Evolutionary conservation across 2,329 filamentous ascomycete genomes (phyloP).

Genomic region (Trichoderma sp.): DNA sequence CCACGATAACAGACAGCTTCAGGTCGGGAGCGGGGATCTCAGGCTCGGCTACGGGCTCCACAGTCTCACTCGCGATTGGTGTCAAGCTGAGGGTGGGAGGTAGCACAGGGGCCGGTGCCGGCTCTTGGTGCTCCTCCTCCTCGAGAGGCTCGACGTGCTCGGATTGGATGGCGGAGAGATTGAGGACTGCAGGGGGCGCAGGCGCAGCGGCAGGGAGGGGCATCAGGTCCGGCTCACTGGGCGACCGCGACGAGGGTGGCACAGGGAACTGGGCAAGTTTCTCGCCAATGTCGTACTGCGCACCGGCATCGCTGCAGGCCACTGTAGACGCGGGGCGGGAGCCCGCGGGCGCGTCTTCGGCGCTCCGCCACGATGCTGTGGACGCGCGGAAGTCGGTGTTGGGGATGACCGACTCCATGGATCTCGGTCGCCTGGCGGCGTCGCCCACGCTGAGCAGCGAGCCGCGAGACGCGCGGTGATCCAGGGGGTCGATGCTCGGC

Average conservation of each 20-base stretch:
- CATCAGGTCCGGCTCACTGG: slow-evolving; percentile 28
- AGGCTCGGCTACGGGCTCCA: slow-evolving; percentile 46
- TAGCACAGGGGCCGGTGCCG: slow-evolving; percentile 32
- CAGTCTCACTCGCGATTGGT: slow-evolving; percentile 42
- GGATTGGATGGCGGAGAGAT: slow-evolving; percentile 49
- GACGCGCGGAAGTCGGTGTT: slow-evolving; percentile 34
- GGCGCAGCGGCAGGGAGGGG: slow-evolving; percentile 36
- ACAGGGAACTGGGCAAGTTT: slow-evolving; percentile 58
- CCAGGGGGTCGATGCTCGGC: slow-evolving; percentile 27
- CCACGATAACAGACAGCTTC: slow-evolving; percentile 36
- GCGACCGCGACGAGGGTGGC: slow-evolving; percentile 49
- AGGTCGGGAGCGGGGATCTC: slow-evolving; percentile 33
- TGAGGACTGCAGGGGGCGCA: slow-evolving; percentile 45
- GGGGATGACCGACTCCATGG: slow-evolving; percentile 48
- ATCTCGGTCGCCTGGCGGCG: slow-evolving; percentile 42
- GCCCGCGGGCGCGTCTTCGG: slow-evolving; percentile 29
- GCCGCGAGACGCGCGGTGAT: slow-evolving; percentile 21
- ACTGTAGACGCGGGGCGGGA: slow-evolving; percentile 51
- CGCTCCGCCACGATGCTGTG: slow-evolving; percentile 35
- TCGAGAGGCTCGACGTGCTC: slow-evolving; percentile 48
- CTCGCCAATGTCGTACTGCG: slow-evolving; percentile 56
- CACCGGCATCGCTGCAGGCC: slow-evolving; percentile 57
- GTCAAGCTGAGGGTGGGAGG: slow-evolving; percentile 42
- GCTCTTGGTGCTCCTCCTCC: slow-evolving; percentile 39
- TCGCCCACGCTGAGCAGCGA: slow-evolving; percentile 37